Evolutionary conservation across 2,329 filamentous ascomycete species (phyloP), one percentile per base, ranked within the genome.

Genomic region (Sporothrix inflata): DNA sequence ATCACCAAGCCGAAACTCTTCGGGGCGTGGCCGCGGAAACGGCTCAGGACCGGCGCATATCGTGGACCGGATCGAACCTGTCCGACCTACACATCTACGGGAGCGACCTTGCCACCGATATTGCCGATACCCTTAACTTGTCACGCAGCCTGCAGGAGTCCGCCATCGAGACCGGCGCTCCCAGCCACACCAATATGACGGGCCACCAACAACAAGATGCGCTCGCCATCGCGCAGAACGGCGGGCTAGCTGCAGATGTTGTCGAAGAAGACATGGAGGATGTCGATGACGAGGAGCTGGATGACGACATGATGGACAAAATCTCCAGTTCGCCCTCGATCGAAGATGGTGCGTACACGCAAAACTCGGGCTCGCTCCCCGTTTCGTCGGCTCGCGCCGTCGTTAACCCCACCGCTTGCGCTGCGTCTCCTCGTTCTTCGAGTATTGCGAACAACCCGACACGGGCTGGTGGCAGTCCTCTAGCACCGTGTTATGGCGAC

Each of bases 281-380:
- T 75, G 89, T 89, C 66, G 90, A 91, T 77, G 92, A 86, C 65
- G 92, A 67, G 45, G 65, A 92, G 77, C 88, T 92, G 77, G 84
- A 94, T 80, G 94, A 75, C 82, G 95, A 98, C 82, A 90, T 97
- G 90, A 94, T 97, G 92, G 96, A 98, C 85, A 96, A 96, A 83
- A 98, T 99, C 76, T 98, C 95, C 78, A 98, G 94, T 82, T 98
- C 95, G 78, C 96, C 96, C 80, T 98, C 95, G 78, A 99, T 99
- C 82, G 94, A 97, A 86, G 95, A 98, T 91, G 95, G 95, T 99
- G 90, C 88, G 94, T 96, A 85, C 84, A 83, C 82, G 83, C 42
- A 67, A 11, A 53, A 19, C 60, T 30, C 34, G 78, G 74, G 71
- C 76, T 73, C 76, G 74, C 75, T 75, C 74, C 76, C 75, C 77